Evolutionary conservation across 2,329 filamentous ascomycete genomes (phyloP).

Genomic region (Chalaropsis ovoidea): DNA sequence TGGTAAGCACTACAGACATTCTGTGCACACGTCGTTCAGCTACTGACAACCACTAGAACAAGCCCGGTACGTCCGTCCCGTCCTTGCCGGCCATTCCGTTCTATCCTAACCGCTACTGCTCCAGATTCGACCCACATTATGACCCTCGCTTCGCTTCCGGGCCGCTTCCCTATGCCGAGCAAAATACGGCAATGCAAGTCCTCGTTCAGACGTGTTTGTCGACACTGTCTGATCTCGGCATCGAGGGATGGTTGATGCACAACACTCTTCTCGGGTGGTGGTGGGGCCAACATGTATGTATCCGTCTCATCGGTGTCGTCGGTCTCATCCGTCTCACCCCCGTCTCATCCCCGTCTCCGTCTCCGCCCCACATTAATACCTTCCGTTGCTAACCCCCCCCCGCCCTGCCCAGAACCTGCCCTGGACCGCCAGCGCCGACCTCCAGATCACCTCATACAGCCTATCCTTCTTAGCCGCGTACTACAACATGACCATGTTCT

Average conservation of each 20-base stretch:
- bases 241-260: conserved; percentile 77
- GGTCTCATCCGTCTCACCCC: background rate
- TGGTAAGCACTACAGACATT: background rate
- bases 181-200: conserved; percentile 51
- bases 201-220: conserved; percentile 63
- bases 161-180: conserved; percentile 43
- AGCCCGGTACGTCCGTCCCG: conserved; percentile 17
- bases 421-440: conserved; percentile 69
- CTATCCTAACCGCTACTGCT: conserved; percentile 16
- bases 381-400: conserved; percentile 19
- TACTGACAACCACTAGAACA: conserved; percentile 11
- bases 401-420: conserved; percentile 48
- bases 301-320: background rate
- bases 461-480: conserved; percentile 55
- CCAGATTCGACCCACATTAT: conserved; percentile 33
- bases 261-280: conserved; percentile 80
- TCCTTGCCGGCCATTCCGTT: background rate
- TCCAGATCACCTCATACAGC: conserved; percentile 58
- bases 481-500: conserved; percentile 50
- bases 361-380: background rate
- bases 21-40: background rate
- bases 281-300: conserved; percentile 54
- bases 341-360: background rate
- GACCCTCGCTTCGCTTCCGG: conserved; percentile 35
- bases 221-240: conserved; percentile 52